Percentiles rank a stretch among this genome's conserved stretches.
Conservation (phyloP, 768 basidiomycete genomes). For the Punctularia strigosozonata region DNA sequence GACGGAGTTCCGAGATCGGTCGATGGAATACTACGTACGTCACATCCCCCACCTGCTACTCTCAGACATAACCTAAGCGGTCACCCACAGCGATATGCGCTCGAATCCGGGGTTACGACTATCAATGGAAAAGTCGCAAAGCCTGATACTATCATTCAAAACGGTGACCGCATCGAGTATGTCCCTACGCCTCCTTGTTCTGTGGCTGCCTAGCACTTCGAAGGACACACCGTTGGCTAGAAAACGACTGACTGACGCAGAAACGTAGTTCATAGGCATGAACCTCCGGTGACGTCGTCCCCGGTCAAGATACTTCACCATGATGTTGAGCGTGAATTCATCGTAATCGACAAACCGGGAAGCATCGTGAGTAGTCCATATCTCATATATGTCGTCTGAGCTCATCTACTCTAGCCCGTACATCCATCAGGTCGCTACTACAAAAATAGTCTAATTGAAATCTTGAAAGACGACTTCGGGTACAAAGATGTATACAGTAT, state of each 20-base stretch:
- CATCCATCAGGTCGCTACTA: conserved; percentile 89
- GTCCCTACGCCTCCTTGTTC: conserved; percentile 12
- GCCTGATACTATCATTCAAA: conserved; percentile 65
- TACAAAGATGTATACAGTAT: conserved; percentile 74
- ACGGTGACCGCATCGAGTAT: conserved; percentile 87
- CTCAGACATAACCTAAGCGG: no score
- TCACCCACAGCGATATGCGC: conserved; percentile 39
- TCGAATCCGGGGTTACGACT: conserved; percentile 92
- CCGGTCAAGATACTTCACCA: conserved; percentile 72
- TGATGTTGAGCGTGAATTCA: conserved; percentile 69
- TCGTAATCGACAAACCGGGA: conserved; percentile 95
- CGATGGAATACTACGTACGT: conserved; percentile 92
- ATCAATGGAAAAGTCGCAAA: conserved; percentile 84
- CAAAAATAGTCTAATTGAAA: conserved; percentile 79
- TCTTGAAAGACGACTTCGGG: conserved; percentile 75
- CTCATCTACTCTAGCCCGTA: conserved; percentile 49
- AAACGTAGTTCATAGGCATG: conserved; percentile 92
- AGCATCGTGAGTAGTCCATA: conserved; percentile 65
- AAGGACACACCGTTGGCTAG: no score
- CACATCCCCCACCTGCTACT: conserved; percentile 1
- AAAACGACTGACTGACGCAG: conserved; percentile 22
- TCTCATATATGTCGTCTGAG: conserved; percentile 3
- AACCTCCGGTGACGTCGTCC: conserved; percentile 83
- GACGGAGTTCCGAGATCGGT: conserved; percentile 88
- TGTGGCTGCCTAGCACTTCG: no score